A percentile compares a stretch with the other conserved stretches of the same genome.
Conservation (phyloP, 306 rosid species). For the Dryas alaskensis region DNA sequence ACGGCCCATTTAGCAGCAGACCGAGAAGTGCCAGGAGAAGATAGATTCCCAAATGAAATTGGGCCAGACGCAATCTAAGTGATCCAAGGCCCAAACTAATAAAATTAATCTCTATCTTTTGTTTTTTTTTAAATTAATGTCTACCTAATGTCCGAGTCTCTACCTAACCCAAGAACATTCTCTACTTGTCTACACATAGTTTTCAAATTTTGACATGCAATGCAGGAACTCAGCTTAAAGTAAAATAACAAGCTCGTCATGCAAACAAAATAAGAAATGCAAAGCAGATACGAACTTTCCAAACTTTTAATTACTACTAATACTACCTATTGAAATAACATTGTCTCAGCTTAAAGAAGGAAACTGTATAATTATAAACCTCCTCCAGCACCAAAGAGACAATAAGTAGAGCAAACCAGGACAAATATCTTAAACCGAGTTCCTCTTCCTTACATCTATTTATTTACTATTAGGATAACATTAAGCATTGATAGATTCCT, state of each 20-base stretch:
- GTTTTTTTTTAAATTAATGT: too few relatives aligned
- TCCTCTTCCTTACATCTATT: constrained; percentile 24
- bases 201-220: too few relatives aligned
- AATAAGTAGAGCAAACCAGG: constrained; percentile 9
- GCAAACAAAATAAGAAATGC: background rate
- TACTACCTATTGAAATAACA: constrained; percentile 2
- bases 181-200: too few relatives aligned
- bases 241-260: background rate
- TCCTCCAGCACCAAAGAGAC: background rate
- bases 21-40: too few relatives aligned
- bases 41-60: too few relatives aligned
- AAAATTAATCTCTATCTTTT: too few relatives aligned
- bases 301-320: background rate
- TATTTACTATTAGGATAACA: constrained; percentile 37
- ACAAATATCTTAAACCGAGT: constrained; percentile 6
- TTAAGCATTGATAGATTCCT: constrained; percentile 17
- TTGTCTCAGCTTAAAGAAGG: background rate
- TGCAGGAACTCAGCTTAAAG: background rate
- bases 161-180: too few relatives aligned
- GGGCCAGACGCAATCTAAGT: too few relatives aligned
- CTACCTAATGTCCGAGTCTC: too few relatives aligned
- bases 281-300: background rate
- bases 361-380: background rate
- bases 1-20: too few relatives aligned
- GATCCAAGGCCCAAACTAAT: too few relatives aligned